Conservation (phyloP, 768 basidiomycete species). For the Agrocybe pediades region DNA sequence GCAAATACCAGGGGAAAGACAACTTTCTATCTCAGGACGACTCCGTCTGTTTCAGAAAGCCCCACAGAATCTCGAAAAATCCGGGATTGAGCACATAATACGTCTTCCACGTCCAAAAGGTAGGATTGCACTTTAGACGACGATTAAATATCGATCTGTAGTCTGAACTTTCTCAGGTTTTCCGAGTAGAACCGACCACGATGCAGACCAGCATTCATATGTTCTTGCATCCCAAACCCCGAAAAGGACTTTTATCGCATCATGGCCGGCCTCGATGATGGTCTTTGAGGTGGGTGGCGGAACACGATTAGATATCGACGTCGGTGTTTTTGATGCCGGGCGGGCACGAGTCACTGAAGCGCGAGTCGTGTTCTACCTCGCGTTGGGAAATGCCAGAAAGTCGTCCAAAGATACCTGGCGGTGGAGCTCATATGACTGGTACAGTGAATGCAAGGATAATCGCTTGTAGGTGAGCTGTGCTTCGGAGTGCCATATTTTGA, state of each 20-base stretch:
- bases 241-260: neutral
- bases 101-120: too few relatives aligned
- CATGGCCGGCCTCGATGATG: neutral
- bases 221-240: neutral
- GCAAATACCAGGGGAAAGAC: too few relatives aligned
- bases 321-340: neutral
- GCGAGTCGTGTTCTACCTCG: neutral
- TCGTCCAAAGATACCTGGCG: too few relatives aligned
- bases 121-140: too few relatives aligned
- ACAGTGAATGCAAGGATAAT: too few relatives aligned
- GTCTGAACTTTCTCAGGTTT: neutral
- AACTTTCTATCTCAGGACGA: too few relatives aligned
- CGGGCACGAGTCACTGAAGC: neutral
- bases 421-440: too few relatives aligned
- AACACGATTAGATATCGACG: neutral
- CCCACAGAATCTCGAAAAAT: neutral
- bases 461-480: too few relatives aligned
- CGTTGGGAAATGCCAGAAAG: neutral
- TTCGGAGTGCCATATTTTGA: too few relatives aligned
- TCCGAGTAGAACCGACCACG: neutral
- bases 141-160: neutral
- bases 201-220: neutral
- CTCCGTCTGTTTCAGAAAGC: neutral
- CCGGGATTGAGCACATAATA: neutral
- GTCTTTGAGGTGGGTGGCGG: neutral